Conservation (phyloP, 371 early-diverging fungal species). For the Lichtheimia hyalospora region DNA sequence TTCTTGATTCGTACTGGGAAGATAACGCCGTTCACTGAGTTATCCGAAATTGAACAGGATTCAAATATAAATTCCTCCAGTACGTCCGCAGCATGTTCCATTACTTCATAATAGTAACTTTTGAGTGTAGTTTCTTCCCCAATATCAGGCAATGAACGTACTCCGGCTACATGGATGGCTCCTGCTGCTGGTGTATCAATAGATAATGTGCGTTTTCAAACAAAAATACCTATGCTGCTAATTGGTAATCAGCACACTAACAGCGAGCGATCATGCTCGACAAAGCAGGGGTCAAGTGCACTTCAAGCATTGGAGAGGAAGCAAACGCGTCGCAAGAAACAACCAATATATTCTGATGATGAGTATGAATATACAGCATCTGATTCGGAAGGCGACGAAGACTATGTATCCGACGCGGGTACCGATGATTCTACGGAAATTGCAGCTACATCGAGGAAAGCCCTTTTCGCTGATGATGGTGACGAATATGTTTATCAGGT, state of each 20-base stretch:
- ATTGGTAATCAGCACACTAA: too few species aligned
- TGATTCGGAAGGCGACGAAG: constrained; percentile 10
- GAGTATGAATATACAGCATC: constrained; percentile 16
- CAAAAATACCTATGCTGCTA: too few species aligned
- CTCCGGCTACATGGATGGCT: too few species aligned
- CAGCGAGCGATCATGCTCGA: too few species aligned
- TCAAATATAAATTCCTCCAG: neutral
- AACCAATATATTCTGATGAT: constrained; percentile 27
- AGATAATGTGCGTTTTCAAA: too few species aligned
- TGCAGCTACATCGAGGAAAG: constrained; percentile 10
- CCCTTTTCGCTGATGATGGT: constrained; percentile 60
- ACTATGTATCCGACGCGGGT: constrained; percentile 3
- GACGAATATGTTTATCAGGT: constrained; percentile 55
- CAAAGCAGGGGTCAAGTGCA: too few species aligned
- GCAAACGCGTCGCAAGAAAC: constrained; percentile 3
- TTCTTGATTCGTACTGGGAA: constrained; percentile 74
- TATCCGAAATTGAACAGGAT: constrained; percentile 21
- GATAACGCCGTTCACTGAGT: constrained; percentile 72
- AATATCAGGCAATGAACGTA: too few species aligned
- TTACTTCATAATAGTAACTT: too few species aligned
- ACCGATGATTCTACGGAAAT: constrained; percentile 7
- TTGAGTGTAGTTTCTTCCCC: too few species aligned
- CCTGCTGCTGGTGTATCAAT: too few species aligned
- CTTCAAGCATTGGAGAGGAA: too few species aligned
- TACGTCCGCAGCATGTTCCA: too few species aligned